These are phyloP conservation scores for Phytophthora tubulina DNA, from an alignment of 352 stramenopile genomes.

Conservation along the genomic window DNA sequence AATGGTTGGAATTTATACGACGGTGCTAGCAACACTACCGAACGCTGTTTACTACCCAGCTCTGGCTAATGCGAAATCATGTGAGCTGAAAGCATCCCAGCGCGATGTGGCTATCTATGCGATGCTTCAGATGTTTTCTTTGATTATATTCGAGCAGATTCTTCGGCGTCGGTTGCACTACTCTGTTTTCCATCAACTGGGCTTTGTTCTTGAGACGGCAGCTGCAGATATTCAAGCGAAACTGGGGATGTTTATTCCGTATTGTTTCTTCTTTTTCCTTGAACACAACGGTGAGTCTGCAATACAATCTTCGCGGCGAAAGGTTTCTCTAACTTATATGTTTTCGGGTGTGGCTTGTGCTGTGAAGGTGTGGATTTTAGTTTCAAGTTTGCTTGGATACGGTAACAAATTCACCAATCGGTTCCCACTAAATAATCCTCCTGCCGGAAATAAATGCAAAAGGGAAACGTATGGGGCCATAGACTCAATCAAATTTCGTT, in stretches of 20 bases:
- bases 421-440: background rate
- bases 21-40: constrained; percentile 12
- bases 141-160: constrained; percentile 26
- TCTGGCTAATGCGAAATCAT: background rate
- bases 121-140: constrained; percentile 28
- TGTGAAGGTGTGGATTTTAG: constrained; percentile 30
- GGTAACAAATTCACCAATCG: background rate
- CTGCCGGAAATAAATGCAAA: background rate
- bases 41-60: constrained; percentile 34
- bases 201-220: constrained; percentile 39
- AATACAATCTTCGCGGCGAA: background rate
- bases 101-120: constrained; percentile 29
- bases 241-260: constrained; percentile 36
- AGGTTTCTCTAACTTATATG: background rate
- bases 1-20: constrained; percentile 36
- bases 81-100: constrained; percentile 2
- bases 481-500: too few species aligned
- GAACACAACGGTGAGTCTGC: constrained; percentile 29
- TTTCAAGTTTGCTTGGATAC: constrained; percentile 30
- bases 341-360: background rate
- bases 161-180: constrained; percentile 25
- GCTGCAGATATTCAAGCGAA: constrained; percentile 34
- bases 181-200: constrained; percentile 35
- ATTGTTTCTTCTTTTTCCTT: constrained; percentile 44
- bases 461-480: too few species aligned